A percentile compares a stretch with the other conserved stretches of the same genome.
phyloP scores from a whole-genome alignment of 352 stramenopile species.

The Vaucheria bursata region DNA sequence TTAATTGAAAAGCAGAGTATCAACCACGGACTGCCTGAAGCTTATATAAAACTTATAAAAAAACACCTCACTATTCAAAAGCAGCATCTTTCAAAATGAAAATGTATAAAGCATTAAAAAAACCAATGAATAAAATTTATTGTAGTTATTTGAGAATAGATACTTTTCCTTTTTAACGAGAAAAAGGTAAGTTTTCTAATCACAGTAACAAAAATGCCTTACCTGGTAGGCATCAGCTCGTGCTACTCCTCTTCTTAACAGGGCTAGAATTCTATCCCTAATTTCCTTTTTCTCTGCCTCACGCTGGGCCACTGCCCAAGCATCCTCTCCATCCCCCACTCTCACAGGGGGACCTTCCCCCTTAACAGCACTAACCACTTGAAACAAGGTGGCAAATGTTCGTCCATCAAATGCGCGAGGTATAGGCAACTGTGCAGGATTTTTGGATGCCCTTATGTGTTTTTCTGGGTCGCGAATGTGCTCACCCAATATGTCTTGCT shows the following conservation, averaged over 20 bases:
- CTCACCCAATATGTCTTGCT: conserved; percentile 1
- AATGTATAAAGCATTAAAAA: too few relatives aligned
- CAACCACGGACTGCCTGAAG: too few relatives aligned
- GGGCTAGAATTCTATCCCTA: neutral
- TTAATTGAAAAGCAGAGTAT: too few relatives aligned
- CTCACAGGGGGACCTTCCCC: neutral
- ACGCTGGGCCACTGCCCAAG: neutral
- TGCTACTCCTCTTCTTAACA: neutral
- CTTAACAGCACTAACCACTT: neutral
- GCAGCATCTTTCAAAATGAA: too few relatives aligned
- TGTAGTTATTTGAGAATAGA: too few relatives aligned
- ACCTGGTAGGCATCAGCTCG: conserved; percentile 3
- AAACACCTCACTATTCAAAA: neutral
- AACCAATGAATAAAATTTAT: too few relatives aligned
- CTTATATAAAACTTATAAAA: neutral
- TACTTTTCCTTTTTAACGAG: neutral
- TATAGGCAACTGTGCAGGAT: too few relatives aligned
- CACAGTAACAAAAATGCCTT: neutral
- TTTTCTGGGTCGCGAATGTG: neutral
- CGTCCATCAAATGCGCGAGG: neutral
- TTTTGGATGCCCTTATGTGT: neutral
- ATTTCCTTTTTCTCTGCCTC: neutral
- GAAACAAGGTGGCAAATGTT: neutral
- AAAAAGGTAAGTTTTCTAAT: neutral
- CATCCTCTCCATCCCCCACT: neutral